Evolutionary conservation across 73 alveolate genomes (phyloP), one percentile per base, ranked within the genome.

Genomic region (Paramecium caudatum): DNA sequence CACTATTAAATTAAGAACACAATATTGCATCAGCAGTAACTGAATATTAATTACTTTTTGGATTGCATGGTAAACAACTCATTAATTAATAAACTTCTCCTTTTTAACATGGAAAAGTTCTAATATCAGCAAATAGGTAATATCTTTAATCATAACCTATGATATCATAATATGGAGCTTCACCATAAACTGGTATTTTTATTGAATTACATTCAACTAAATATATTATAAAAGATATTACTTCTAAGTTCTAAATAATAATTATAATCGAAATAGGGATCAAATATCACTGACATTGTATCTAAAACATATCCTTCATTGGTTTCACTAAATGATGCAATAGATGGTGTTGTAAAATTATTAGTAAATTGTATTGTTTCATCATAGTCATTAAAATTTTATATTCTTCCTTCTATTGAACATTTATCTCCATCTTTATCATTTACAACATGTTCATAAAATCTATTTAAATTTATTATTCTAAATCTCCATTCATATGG

Each of bases 101-200:
- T 21, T 17, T 41, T 45, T 74, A 74, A 19, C 88, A 74, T 19
- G 88, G 88, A 19, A 74, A 74, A 39, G 88, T 74, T 43, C 88
- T 74, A 5, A 74, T 43, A 74, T 74, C 17, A 13, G 55, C 49
- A 3, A 37, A 21, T 27, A 74, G 55, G 17, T 37, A 23, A 41
- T 74, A 74, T 0, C 32, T 23, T 5, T 3, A 21, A 74, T 74
- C 43, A 13, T 74, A 74, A 0, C 65, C 88, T 0, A 74, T 0
- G 2, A 74, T 74, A 4, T 39, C 32, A 45, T 7, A 74, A 12
- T 30, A 41, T 1, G 88, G 88, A 8, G 88, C 25, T 17, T 36
- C 21, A 39, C 41, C 30, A 45, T 74, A 74, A 21, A 74, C 36
- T 10, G 88, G 88, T 21, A 74, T 74, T 13, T 9, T 15, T 34